Percentiles rank a stretch among this genome's conserved stretches.
phyloP scores from a whole-genome alignment of 2,329 filamentous ascomycete species.

The Tolypocladium capitatum region DNA sequence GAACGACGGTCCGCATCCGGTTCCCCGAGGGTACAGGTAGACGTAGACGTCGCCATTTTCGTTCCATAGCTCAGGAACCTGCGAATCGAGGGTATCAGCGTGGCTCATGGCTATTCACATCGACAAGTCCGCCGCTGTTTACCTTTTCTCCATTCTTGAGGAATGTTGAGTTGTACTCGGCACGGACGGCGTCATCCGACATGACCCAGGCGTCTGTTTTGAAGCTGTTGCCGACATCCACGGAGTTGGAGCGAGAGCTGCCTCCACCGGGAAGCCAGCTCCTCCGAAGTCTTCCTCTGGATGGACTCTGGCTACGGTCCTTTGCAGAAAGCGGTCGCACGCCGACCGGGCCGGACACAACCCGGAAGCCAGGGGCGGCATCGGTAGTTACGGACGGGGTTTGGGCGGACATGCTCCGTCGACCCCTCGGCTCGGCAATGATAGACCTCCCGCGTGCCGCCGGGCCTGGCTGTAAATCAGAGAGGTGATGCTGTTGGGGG shows the following conservation, averaged over 20 bases:
- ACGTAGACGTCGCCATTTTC: conserved; percentile 44
- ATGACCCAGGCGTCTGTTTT: conserved; percentile 39
- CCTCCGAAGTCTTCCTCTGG: conserved; percentile 31
- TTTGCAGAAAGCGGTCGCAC: conserved; percentile 12
- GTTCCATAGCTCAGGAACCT: conserved; percentile 56
- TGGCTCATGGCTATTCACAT: not conserved
- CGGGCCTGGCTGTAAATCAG: conserved; percentile 10
- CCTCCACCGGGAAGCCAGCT: conserved; percentile 39
- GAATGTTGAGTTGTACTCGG: conserved; percentile 42
- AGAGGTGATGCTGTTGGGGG: conserved; percentile 13
- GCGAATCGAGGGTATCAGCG: not conserved
- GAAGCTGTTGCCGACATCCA: conserved; percentile 13
- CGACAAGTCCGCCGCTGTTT: conserved; percentile 3
- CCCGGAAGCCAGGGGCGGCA: conserved; percentile 16
- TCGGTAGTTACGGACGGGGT: conserved; percentile 17
- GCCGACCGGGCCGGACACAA: conserved; percentile 17
- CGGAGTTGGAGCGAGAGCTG: conserved; percentile 38
- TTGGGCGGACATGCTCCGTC: conserved; percentile 36
- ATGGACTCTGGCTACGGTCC: conserved; percentile 29
- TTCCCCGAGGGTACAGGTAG: conserved; percentile 39
- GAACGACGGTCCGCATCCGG: conserved; percentile 43
- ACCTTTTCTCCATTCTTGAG: conserved; percentile 44
- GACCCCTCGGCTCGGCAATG: conserved; percentile 22
- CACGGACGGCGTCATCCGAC: conserved; percentile 31
- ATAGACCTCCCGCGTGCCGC: conserved; percentile 18